These are phyloP conservation scores for Hibiscus trionum DNA, from an alignment of 345 rosid genomes.

Conservation along the genomic window DNA sequence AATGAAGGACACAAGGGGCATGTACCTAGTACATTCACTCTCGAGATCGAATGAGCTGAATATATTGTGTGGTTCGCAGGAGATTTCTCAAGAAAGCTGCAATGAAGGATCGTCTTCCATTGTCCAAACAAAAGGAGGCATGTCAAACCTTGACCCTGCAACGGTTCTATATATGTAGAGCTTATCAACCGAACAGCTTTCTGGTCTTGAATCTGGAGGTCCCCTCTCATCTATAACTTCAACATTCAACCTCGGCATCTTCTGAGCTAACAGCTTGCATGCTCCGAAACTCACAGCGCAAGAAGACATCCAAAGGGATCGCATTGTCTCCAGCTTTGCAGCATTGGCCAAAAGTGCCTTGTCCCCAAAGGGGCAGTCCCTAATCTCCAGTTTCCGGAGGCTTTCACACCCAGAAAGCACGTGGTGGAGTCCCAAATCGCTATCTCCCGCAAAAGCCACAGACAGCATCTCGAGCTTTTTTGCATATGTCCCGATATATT, in stretches of 20 bases:
- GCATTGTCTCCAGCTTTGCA: slow-evolving; percentile 89
- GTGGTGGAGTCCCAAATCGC: slow-evolving; percentile 82
- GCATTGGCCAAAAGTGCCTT: slow-evolving; percentile 83
- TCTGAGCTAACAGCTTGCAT: slow-evolving; percentile 77
- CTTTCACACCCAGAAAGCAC: slow-evolving; percentile 78
- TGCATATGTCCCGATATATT: slow-evolving; percentile 68
- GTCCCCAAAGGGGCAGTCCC: slow-evolving; percentile 93
- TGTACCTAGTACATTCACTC: slow-evolving; percentile 25
- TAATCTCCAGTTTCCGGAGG: slow-evolving; percentile 83
- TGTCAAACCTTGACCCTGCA: slow-evolving; percentile 73
- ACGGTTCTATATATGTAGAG: slow-evolving; percentile 76
- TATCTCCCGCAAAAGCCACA: slow-evolving; percentile 91
- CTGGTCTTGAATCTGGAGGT: slow-evolving; percentile 53
- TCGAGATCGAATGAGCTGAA: not conserved
- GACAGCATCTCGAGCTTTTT: slow-evolving; percentile 89
- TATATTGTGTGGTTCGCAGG: no score
- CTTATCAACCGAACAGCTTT: slow-evolving; percentile 69
- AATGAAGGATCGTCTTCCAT: slow-evolving; percentile 46
- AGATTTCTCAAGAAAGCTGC: slow-evolving; percentile 26
- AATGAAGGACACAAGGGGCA: slow-evolving; percentile 20
- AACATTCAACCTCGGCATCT: slow-evolving; percentile 76
- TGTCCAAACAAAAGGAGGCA: slow-evolving; percentile 76
- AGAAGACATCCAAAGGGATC: slow-evolving; percentile 99
- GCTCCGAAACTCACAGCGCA: slow-evolving; percentile 81
- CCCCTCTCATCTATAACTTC: slow-evolving; percentile 86